A percentile compares a stretch with the other conserved stretches of the same genome.
phyloP scores from a whole-genome alignment of 495 filamentous ascomycete species.

The Aspergillus baeticus region DNA sequence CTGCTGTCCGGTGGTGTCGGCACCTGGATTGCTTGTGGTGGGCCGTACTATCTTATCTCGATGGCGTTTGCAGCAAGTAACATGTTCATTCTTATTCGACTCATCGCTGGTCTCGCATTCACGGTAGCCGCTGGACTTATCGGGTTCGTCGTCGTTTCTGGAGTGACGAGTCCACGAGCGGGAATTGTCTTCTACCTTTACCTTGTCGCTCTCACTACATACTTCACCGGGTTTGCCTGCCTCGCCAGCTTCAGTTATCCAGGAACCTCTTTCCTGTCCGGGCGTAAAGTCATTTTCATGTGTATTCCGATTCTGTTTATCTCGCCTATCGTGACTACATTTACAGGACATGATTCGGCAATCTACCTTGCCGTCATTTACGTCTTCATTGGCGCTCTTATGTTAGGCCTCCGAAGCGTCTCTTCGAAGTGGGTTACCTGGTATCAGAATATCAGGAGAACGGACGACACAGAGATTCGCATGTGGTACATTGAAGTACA shows the following conservation, averaged over 20 bases:
- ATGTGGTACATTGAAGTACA: constrained; percentile 46
- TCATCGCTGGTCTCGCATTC: constrained; percentile 59
- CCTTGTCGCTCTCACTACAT: constrained; percentile 46
- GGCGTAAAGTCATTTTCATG: constrained; percentile 43
- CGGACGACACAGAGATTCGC: constrained; percentile 47
- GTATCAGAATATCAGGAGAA: constrained; percentile 45
- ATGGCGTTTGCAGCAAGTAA: constrained; percentile 62
- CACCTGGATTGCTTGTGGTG: constrained; percentile 58
- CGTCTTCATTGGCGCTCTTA: constrained; percentile 40
- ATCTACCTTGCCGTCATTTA: constrained; percentile 51
- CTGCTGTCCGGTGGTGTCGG: constrained; percentile 57
- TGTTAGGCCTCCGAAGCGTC: constrained; percentile 45
- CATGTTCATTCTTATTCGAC: constrained; percentile 57
- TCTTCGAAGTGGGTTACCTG: constrained; percentile 53
- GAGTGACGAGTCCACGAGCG: constrained; percentile 33
- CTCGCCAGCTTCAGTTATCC: constrained; percentile 59
- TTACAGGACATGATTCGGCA: constrained; percentile 42
- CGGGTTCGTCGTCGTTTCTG: constrained; percentile 48
- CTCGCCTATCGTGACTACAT: constrained; percentile 46
- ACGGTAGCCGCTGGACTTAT: constrained; percentile 46
- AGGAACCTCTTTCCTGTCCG: constrained; percentile 50
- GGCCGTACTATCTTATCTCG: constrained; percentile 58
- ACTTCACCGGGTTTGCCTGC: constrained; percentile 49
- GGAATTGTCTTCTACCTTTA: constrained; percentile 53
- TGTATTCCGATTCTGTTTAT: constrained; percentile 49